Conservation (phyloP, 2,329 filamentous ascomycete genomes). For the Davidsoniella eucalypti region DNA sequence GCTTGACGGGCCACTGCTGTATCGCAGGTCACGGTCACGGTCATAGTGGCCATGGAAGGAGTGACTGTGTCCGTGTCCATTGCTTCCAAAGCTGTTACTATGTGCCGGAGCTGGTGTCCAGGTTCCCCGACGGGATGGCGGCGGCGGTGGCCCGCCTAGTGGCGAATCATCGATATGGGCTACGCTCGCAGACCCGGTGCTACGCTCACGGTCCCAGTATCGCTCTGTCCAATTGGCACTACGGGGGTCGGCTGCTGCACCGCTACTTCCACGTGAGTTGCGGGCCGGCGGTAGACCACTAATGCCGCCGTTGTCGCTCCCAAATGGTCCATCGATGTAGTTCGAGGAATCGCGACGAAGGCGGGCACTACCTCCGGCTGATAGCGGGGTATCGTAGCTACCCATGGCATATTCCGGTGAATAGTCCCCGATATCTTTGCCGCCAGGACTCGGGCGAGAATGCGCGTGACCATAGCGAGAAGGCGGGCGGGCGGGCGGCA, state of each 20-base stretch:
- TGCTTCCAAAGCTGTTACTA: conserved; percentile 1
- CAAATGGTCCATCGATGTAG: conserved; percentile 1
- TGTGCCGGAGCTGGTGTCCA: conserved; percentile 6
- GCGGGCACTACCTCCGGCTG: background rate
- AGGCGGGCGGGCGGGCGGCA: background rate
- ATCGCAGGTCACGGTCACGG: conserved; percentile 1
- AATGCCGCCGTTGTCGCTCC: background rate
- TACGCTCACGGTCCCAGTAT: conserved; percentile 1
- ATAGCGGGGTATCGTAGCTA: conserved; percentile 4
- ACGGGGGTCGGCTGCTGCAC: background rate
- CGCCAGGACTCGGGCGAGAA: no score
- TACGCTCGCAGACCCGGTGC: background rate
- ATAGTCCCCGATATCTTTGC: background rate
- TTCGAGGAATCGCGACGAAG: conserved; percentile 2
- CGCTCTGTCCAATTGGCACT: conserved; percentile 4
- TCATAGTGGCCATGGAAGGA: conserved; percentile 3
- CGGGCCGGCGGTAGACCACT: no score
- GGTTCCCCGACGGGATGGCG: conserved; percentile 4
- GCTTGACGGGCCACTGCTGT: background rate
- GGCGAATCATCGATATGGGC: no score
- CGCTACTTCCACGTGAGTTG: background rate
- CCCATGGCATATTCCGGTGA: conserved; percentile 2
- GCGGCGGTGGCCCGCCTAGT: background rate
- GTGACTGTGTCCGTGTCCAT: conserved; percentile 4
- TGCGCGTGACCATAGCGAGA: conserved; percentile 4